A percentile compares a stretch with the other conserved stretches of the same genome.
phyloP scores from a whole-genome alignment of 805 yeast species.

The Saccharomycopsis capsularis region DNA sequence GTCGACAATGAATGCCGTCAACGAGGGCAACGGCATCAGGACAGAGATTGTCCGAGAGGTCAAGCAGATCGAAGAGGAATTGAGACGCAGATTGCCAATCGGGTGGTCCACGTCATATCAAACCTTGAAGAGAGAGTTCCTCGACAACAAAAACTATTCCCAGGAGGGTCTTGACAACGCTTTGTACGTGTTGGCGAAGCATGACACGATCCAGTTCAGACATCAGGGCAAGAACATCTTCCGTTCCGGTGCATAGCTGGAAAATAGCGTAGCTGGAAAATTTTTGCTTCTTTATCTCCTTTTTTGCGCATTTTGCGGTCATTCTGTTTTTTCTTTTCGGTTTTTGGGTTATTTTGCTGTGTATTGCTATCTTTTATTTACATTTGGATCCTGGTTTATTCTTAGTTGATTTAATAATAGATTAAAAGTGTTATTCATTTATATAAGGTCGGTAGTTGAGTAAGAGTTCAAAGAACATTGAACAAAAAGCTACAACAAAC shows the following conservation, averaged over 20 bases:
- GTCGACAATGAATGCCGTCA: constrained; percentile 94
- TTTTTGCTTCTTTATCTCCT: neutral
- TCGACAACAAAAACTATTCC: constrained; percentile 53
- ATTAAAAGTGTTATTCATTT: too few species aligned
- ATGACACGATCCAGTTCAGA: constrained; percentile 80
- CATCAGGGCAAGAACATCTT: constrained; percentile 79
- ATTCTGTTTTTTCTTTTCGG: too few species aligned
- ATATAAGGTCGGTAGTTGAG: neutral
- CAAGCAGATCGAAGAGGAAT: constrained; percentile 70
- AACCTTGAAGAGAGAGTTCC: constrained; percentile 78
- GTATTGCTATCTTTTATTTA: too few species aligned
- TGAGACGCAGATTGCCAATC: constrained; percentile 84
- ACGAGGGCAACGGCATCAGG: constrained; percentile 51
- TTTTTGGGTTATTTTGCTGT: too few species aligned
- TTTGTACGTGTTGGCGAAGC: constrained; percentile 69
- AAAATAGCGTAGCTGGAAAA: too few species aligned
- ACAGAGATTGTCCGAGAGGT: constrained; percentile 62
- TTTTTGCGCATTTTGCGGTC: too few species aligned
- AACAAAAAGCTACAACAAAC: constrained; percentile 10
- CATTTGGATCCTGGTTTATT: too few species aligned
- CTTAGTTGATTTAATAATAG: too few species aligned
- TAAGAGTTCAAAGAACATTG: neutral
- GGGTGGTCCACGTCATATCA: constrained; percentile 93
- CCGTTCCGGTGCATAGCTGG: constrained; percentile 55
- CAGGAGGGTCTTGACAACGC: constrained; percentile 79